Conservation (phyloP, 257 asterid species). For the Nyctanthes arbortristis region DNA sequence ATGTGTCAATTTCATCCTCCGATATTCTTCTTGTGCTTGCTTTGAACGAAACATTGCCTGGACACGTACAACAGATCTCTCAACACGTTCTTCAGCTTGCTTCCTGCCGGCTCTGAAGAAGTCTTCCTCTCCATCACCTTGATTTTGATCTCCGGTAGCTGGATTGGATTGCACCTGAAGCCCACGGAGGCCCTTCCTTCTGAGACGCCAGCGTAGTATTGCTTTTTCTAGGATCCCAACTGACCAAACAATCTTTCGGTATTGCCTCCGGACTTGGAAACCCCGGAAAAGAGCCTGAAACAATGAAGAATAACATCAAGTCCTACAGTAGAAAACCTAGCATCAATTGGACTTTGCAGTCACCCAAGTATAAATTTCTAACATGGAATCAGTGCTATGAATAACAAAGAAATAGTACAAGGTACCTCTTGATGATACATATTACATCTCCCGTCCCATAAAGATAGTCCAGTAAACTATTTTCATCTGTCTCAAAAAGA, state of each 20-base stretch:
- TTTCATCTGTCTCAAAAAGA: no score
- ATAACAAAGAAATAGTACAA: background rate
- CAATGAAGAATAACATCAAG: conserved; percentile 15
- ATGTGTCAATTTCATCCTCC: conserved; percentile 83
- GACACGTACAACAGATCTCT: conserved; percentile 85
- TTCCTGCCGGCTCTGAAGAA: conserved; percentile 90
- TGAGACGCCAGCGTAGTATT: conserved; percentile 88
- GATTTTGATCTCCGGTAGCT: conserved; percentile 34
- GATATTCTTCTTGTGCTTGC: conserved; percentile 85
- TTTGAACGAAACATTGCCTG: conserved; percentile 97
- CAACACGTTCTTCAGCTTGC: conserved; percentile 97
- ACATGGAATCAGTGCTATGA: background rate
- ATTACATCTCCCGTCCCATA: no score
- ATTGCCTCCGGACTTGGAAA: conserved; percentile 76
- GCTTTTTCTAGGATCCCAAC: conserved; percentile 96
- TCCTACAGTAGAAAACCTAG: background rate
- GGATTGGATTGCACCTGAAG: conserved; percentile 57
- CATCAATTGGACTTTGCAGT: background rate
- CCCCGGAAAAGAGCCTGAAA: conserved; percentile 84
- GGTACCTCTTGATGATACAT: background rate
- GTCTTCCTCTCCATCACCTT: conserved; percentile 70
- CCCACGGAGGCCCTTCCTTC: conserved; percentile 93
- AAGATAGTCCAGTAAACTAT: no score
- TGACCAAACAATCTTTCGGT: conserved; percentile 76
- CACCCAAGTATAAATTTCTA: background rate